These are phyloP conservation scores for Dactylis glomerata DNA, from an alignment of 176 grass and related monocot species.

Conservation along the genomic window DNA sequence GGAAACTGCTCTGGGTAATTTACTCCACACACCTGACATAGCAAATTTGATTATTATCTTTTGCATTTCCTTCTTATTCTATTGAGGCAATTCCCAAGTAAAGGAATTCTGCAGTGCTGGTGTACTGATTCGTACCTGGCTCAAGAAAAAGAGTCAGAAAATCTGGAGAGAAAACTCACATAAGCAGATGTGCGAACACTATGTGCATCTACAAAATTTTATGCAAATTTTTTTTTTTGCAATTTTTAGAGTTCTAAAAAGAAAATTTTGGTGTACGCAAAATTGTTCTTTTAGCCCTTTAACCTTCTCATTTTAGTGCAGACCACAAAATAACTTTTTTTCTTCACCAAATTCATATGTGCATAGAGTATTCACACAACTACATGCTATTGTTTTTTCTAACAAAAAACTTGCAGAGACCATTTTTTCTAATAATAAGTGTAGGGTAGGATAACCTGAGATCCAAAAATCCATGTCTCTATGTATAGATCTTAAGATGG, in stretches of 20 bases:
- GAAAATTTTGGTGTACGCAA: not conserved
- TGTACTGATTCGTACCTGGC: not conserved
- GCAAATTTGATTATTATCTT: not conserved
- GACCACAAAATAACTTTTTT: not conserved
- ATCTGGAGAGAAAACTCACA: not conserved
- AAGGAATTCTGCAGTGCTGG: not conserved
- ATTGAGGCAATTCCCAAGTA: not conserved
- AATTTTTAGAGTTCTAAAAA: not conserved
- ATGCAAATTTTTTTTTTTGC: not conserved
- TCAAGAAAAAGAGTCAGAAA: not conserved
- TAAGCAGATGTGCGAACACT: not conserved
- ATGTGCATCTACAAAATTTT: not conserved
- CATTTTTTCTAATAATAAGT: not conserved
- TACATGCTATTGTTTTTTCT: not conserved
- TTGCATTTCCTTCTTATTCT: not conserved
- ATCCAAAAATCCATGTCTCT: not conserved
- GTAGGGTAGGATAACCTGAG: not conserved
- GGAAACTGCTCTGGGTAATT: slow-evolving; percentile 15
- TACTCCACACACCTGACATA: not conserved
- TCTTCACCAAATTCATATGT: not conserved
- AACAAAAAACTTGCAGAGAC: not conserved
- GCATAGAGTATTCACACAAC: not conserved
- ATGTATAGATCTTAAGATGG: not conserved
- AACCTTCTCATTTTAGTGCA: not conserved
- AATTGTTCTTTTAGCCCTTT: not conserved